phyloP scores from a whole-genome alignment of 2,329 filamentous ascomycete species.

The Nannizzia gypsea region DNA sequence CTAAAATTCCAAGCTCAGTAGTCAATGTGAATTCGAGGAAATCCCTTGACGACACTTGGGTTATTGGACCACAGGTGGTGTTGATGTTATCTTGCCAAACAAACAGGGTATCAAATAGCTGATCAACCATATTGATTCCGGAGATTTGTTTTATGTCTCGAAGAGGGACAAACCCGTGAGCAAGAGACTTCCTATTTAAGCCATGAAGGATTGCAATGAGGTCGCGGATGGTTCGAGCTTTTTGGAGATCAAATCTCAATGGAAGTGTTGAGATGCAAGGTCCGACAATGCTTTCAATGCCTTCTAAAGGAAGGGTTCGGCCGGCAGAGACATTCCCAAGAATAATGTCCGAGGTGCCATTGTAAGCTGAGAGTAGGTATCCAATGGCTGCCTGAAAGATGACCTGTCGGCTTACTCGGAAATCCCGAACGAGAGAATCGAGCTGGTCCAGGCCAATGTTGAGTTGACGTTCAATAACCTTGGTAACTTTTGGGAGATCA shows the following conservation, averaged over 20 bases:
- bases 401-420: conserved; percentile 52
- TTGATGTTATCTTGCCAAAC: conserved; percentile 61
- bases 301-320: conserved; percentile 57
- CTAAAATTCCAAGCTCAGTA: conserved; percentile 59
- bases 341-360: conserved; percentile 53
- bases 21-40: conserved; percentile 64
- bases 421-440: conserved; percentile 26
- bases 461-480: conserved; percentile 22
- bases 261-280: conserved; percentile 71
- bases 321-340: conserved; percentile 76
- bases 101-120: conserved; percentile 65
- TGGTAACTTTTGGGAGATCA: conserved; percentile 20
- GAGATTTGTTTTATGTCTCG: conserved; percentile 55
- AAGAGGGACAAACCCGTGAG: conserved; percentile 52
- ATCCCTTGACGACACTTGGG: conserved; percentile 52
- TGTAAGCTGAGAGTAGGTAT: conserved; percentile 53
- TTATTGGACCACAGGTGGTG: conserved; percentile 31
- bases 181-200: conserved; percentile 53
- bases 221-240: conserved; percentile 44
- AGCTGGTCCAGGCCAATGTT: conserved; percentile 26
- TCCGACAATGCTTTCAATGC: conserved; percentile 62
- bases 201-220: conserved; percentile 53
- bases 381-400: conserved; percentile 63
- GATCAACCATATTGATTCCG: conserved; percentile 41
- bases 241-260: conserved; percentile 49